Evolutionary conservation across 106 monocot genomes (phyloP), one percentile per base, ranked within the genome.

Genomic region (Dioscorea zingiberensis): DNA sequence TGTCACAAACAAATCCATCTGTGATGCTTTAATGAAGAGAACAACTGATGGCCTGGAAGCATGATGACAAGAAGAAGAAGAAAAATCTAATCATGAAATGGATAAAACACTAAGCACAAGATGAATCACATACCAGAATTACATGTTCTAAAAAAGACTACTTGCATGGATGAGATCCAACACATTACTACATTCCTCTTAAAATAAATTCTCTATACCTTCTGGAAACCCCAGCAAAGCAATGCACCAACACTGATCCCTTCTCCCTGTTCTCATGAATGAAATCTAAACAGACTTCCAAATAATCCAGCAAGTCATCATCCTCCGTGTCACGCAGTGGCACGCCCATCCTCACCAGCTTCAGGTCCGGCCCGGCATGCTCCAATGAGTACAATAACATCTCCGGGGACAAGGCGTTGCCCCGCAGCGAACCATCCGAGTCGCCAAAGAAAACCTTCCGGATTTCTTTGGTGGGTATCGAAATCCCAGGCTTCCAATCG

Each of bases 271-370:
- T 68, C 48, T 74, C 71, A 6, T 98, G 89, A 27, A 98, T 98
- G 71, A 93, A 98, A 58, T 93, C 89, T 64, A 98, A 69, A 61
- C 97, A 91, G 4, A 75, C 76, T 27, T 88, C 87, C 69, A 98
- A 70, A 68, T 78, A 80, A 76, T 98, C 97, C 73, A 98, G 59
- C 58, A 98, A 55, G 63, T 86, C 66, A 86, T 86, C 92, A 19
- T 89, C 97, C 70, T 98, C 97, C 44, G 81, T 82, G 23, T 98
- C 92, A 58, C 76, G 71, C 64, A 92, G 44, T n/a, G 92, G 91
- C 77, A 98, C 88, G 18, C 89, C 86, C 92, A 86, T 93, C 77
- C 88, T 80, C 73, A 67, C 64, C 25, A 98, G 46, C 91, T 78
- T 81, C 75, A 93, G 53, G 24, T 77, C 86, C 4, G 76, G 62